phyloP scores from a whole-genome alignment of 164 flowering plant genomes.

The Saururus chinensis region DNA sequence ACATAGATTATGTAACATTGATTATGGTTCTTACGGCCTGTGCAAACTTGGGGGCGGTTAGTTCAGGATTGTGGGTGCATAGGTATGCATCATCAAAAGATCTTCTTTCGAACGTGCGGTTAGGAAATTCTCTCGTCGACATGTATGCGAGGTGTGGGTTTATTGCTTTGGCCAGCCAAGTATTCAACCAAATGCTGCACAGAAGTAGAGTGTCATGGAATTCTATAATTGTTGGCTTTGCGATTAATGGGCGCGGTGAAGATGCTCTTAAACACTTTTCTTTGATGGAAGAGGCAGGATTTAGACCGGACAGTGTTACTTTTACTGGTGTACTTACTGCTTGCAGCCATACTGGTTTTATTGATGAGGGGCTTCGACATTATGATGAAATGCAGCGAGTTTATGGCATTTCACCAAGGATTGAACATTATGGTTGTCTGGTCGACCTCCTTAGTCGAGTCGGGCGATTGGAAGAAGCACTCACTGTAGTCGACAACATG shows the following conservation, averaged over 20 bases:
- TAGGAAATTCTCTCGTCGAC: constrained; percentile 7
- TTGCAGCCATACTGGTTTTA: constrained; percentile 10
- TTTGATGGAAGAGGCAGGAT: constrained; percentile 6
- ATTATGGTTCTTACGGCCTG: constrained; percentile 5
- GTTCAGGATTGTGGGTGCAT: constrained; percentile 5
- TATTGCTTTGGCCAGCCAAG: constrained; percentile 4
- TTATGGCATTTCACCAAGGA: constrained; percentile 2
- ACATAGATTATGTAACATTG: constrained; percentile 6
- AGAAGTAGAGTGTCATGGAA: constrained; percentile 10
- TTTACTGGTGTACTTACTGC: constrained; percentile 11
- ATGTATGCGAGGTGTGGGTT: constrained; percentile 8
- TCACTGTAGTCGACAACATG: constrained; percentile 5
- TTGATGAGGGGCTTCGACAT: constrained; percentile 6
- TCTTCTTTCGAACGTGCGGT: constrained; percentile 1
- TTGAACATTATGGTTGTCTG: constrained; percentile 10
- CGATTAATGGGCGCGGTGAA: constrained; percentile 5
- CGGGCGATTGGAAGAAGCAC: constrained; percentile 10
- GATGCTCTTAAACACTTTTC: constrained; percentile 5
- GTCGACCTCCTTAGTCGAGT: constrained; percentile 11
- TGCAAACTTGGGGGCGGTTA: constrained; percentile 6
- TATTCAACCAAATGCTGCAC: constrained; percentile 4
- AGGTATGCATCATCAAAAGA: constrained; percentile 1
- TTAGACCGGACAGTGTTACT: constrained; percentile 7
- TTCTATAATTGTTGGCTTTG: constrained; percentile 8
- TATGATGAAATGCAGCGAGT: constrained; percentile 5